Base-by-base conservation (phyloP, 164 flowering plant species). In the Piper betle region DNA sequence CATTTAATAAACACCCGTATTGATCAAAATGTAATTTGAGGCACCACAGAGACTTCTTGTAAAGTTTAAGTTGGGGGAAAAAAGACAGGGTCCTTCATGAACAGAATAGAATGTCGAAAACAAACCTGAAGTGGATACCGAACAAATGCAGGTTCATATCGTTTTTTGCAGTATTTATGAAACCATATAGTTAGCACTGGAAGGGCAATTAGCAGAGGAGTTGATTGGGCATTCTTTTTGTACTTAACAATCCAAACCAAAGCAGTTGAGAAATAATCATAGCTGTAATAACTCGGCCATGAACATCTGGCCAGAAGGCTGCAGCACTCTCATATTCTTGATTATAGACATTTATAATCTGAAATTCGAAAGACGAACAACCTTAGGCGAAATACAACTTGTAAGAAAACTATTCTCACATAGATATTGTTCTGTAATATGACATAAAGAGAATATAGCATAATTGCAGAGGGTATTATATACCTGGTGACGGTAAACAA, bases 401-500 rank as follows among this genome's bases (percentile, higher is more conserved):
- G 33, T 25, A 25, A 25, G 33, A 25, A 25, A 25, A 25, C 33
- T 25, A 25, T 25, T 25, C 33, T 25, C 33, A 25, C 33, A 25
- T 25, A 25, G 33, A 25, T 25, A 25, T 25, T 25, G 33, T 25
- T 25, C 33, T 0, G 33, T 25, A 25, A 25, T 46, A 46, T 12
- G 33, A 25, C 33, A 25, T 25, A 25, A 25, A 25, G 33, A 25
- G 33, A 25, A 25, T 25, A 25, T 0, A 25, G 33, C 33, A 25
- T 25, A 25, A 25, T 25, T 25, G 33, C 33, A 25, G 2, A 25
- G 33, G 15, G 33, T 9, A 38, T 13, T 33, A 7, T 5, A 60
- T 82, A 91, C 98, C 92, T 91, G 98, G 77, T 91, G 96, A 64
- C 98, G 93, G 61, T 69, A 89, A 11, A 91, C 89, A 53, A 85